phyloP scores from a whole-genome alignment of 2,329 filamentous ascomycete genomes.

The Cercospora zeae-maydis region DNA sequence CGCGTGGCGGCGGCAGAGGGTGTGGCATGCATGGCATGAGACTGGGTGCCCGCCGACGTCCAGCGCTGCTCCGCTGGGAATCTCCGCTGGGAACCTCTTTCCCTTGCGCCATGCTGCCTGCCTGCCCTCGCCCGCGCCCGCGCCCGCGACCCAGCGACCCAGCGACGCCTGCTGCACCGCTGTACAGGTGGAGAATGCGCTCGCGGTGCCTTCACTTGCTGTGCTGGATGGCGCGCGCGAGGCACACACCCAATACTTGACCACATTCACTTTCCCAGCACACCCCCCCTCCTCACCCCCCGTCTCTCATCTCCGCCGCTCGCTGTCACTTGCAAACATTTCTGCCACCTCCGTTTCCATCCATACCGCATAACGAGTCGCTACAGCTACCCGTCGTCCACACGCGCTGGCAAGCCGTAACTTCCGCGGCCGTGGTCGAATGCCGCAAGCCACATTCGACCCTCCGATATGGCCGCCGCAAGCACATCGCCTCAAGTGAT shows the following conservation, averaged over 20 bases:
- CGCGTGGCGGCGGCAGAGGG: not conserved
- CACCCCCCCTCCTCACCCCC: not conserved
- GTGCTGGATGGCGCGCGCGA: not conserved
- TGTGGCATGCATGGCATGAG: not conserved
- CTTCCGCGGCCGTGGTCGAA: not conserved
- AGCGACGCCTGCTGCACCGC: not conserved
- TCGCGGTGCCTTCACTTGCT: not conserved
- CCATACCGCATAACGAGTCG: not conserved
- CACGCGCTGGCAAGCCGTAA: not conserved
- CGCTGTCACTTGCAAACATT: not conserved
- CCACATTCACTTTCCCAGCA: not conserved
- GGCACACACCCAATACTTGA: not conserved
- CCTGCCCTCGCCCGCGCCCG: not conserved
- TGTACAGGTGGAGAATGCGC: not conserved
- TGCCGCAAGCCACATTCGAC: not conserved
- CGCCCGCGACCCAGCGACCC: too few species aligned
- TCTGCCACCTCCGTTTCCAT: not conserved
- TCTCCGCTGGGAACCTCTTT: not conserved
- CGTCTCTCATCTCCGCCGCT: not conserved
- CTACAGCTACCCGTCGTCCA: not conserved
- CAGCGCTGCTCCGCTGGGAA: not conserved
- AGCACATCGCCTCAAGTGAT: conserved; percentile 20
- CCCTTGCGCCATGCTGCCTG: not conserved
- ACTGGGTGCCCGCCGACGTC: not conserved
- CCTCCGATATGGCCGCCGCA: conserved; percentile 1